Evolutionary conservation across 306 rosid genomes (phyloP).

Genomic region (Gleditsia sinensis): DNA sequence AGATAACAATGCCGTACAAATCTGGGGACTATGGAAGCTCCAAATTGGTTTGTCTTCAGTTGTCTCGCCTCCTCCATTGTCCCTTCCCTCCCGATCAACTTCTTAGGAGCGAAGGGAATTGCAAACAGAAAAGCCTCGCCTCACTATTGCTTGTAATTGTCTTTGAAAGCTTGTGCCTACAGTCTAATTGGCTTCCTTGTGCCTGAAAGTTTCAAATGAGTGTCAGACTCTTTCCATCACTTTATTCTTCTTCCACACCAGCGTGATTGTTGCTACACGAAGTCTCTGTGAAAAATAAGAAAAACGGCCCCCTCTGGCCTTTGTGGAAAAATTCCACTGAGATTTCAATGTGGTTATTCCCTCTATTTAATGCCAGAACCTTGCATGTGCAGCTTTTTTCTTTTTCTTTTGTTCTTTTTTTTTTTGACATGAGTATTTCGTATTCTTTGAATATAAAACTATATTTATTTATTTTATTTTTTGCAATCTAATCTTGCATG

Average conservation of each 20-base stretch:
- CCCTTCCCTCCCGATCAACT: constrained; percentile 51
- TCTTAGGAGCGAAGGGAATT: constrained; percentile 56
- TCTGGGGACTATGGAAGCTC: constrained; percentile 28
- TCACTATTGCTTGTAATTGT: constrained; percentile 34
- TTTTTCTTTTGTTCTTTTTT: too few species aligned
- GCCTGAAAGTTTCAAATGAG: constrained; percentile 47
- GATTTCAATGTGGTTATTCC: constrained; percentile 9
- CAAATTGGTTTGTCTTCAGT: constrained; percentile 22
- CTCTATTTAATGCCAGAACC: constrained; percentile 17
- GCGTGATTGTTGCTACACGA: too few species aligned
- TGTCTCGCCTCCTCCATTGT: constrained; percentile 49
- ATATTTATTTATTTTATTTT: too few species aligned
- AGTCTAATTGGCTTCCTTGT: constrained; percentile 31
- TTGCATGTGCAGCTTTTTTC: too few species aligned
- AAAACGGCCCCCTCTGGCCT: constrained; percentile 13
- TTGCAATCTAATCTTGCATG: too few species aligned
- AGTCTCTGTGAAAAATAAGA: constrained; percentile 28
- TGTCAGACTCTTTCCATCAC: constrained; percentile 13
- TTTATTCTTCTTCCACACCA: background rate
- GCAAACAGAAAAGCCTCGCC: constrained; percentile 15
- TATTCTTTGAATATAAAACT: too few species aligned
- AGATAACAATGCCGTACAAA: constrained; percentile 40
- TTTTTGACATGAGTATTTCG: too few species aligned
- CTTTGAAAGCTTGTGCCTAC: constrained; percentile 29
- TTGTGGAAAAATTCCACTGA: constrained; percentile 17